A percentile compares a stretch with the other conserved stretches of the same genome.
phyloP scores from a whole-genome alignment of 139 green algal genomes.

The Chlamydomonas urium region DNA sequence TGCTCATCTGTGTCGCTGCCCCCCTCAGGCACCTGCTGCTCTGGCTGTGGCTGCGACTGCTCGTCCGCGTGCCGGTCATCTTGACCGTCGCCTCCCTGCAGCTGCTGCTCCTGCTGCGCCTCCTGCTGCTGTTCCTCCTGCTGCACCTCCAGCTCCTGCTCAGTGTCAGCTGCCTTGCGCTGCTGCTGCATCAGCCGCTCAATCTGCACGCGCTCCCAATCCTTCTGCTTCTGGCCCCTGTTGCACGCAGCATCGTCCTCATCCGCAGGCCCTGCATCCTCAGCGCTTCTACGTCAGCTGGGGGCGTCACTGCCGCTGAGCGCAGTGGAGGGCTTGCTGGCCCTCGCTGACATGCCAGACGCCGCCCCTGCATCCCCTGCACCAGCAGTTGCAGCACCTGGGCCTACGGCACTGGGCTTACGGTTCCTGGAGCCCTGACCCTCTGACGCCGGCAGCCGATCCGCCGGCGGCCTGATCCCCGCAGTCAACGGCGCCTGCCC shows the following conservation, averaged over 20 bases:
- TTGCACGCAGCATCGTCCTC: not conserved
- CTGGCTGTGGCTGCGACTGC: not conserved
- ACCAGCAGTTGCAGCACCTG: not conserved
- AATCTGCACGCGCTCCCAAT: constrained; percentile 2
- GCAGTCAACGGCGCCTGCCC: too few species aligned
- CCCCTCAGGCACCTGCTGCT: too few species aligned
- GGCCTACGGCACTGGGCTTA: not conserved
- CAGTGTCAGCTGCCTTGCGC: not conserved
- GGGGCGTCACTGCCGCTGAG: not conserved
- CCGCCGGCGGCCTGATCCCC: not conserved
- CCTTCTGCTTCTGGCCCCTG: not conserved
- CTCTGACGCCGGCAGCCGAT: not conserved
- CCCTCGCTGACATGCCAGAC: not conserved
- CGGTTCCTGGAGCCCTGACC: not conserved
- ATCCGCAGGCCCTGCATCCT: not conserved
- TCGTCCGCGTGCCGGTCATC: not conserved
- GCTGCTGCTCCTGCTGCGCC: not conserved
- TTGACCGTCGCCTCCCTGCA: not conserved
- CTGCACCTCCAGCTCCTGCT: not conserved
- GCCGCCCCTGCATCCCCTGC: not conserved
- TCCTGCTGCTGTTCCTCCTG: not conserved
- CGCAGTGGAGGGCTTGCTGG: not conserved
- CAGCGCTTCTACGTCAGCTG: not conserved
- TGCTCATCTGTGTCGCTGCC: not conserved
- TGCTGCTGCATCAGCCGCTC: not conserved